Evolutionary conservation across 371 early-diverging fungal genomes (phyloP), one percentile per base, ranked within the genome.

Genomic region (Blyttiomyces sp.): DNA sequence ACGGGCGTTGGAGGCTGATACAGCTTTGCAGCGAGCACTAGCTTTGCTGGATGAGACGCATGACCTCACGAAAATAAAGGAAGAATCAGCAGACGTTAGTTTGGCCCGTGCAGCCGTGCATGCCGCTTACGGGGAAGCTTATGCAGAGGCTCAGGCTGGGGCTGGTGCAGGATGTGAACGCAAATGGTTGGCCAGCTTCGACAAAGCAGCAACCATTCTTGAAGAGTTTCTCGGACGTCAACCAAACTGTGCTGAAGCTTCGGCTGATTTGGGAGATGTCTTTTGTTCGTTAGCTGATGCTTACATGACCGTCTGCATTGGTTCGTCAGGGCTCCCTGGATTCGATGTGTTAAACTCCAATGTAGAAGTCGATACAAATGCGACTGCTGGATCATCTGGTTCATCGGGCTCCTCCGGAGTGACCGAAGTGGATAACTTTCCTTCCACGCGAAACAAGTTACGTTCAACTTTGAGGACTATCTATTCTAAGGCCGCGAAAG

Each of bases 251-350:
- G 84, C 85, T 3, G 87, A 86, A 64, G 86, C 89, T 0, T 62
- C 83, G 51, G 86, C 87, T 57, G 87, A 86, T 60, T 79, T 79
- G 43, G 89, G 85, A 2, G 89, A 88, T 75, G 61, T 87, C 0
- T 63, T 83, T 57, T 76, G 80, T 5, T 66, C 81, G 0, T 87
- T 77, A 73, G 86, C 82, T 76, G 34, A 83, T 71, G 35, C 76
- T 74, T 39, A 81, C 80, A 11, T 82, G 81, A 66, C 77, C 71
- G 36, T 62, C 72, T 0, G 85, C 79, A 4, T 49, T 79, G 55
- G 69, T 73, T 21, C 57, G 77, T 1, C 50, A 1, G 63, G 63
- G 4, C 28, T 44, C 2, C 28, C 50, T 11, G 50, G 50, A 13
- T 50, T 50, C 31, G 50, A 21, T 30, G 50, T 21, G 5, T 23